Evolutionary conservation across 2,329 filamentous ascomycete genomes (phyloP).

Genomic region (Colletotrichum sp.): DNA sequence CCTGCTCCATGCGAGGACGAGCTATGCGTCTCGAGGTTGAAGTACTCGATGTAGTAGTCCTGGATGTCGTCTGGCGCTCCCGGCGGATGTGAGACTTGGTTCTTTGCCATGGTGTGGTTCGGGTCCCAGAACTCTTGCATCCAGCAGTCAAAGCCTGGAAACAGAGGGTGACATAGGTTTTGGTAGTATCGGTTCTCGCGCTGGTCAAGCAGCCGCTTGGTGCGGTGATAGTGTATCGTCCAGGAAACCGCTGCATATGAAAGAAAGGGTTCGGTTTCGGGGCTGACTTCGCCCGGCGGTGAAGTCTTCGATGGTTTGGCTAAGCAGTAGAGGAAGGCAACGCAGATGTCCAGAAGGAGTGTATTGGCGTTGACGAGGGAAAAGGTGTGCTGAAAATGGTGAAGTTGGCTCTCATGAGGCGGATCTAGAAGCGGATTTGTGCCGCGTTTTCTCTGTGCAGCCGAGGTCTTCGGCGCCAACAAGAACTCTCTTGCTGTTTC

Average conservation of each 20-base stretch:
- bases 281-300: neutral
- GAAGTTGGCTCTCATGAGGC: neutral
- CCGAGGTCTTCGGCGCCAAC: neutral
- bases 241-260: neutral
- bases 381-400: neutral
- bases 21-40: neutral
- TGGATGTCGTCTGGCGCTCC: neutral
- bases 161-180: conserved; percentile 7
- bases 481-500: conserved; percentile 28
- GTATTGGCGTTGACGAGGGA: neutral
- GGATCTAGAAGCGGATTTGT: neutral
- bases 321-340: neutral
- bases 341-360: neutral
- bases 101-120: neutral
- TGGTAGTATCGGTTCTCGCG: neutral
- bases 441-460: neutral
- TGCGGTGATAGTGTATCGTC: neutral
- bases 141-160: neutral
- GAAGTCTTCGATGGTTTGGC: neutral
- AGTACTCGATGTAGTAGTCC: neutral
- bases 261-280: neutral
- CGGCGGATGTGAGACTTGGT: neutral
- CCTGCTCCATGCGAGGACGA: too few relatives aligned
- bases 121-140: neutral
- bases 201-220: neutral